Conservation (phyloP, 2,329 filamentous ascomycete genomes). For the Trichoderma polysporum region DNA sequence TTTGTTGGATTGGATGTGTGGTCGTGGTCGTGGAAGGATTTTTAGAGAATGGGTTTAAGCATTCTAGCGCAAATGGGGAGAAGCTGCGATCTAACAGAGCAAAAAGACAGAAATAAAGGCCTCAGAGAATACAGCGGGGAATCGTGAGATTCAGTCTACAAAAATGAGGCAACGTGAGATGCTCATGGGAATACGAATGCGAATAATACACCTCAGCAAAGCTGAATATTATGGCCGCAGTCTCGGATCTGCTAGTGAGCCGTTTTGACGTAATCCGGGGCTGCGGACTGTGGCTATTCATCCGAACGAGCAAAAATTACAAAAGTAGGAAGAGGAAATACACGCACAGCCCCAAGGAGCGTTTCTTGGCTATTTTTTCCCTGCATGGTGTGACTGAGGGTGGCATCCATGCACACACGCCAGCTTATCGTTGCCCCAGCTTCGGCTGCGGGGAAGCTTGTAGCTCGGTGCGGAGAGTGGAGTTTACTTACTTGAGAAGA, state of each 20-base stretch:
- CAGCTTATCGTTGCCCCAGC: constrained; percentile 2
- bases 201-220: no score
- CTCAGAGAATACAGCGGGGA: neutral
- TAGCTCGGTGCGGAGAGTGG: neutral
- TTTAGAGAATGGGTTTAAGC: neutral
- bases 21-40: neutral
- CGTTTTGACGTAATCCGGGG: neutral
- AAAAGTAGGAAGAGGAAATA: neutral
- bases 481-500: neutral
- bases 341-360: neutral
- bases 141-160: neutral
- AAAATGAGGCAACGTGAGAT: no score
- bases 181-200: neutral
- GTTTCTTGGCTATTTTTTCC: neutral
- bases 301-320: neutral
- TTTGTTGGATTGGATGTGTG: neutral
- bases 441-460: neutral
- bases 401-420: neutral
- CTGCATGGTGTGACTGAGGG: neutral
- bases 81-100: no score
- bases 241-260: neutral
- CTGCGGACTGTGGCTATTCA: neutral
- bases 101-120: no score
- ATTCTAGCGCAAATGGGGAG: neutral
- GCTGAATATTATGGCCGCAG: no score